phyloP scores from a whole-genome alignment of 1,284 basidiomycete genomes.

The Tetrapyrgos nigripes region DNA sequence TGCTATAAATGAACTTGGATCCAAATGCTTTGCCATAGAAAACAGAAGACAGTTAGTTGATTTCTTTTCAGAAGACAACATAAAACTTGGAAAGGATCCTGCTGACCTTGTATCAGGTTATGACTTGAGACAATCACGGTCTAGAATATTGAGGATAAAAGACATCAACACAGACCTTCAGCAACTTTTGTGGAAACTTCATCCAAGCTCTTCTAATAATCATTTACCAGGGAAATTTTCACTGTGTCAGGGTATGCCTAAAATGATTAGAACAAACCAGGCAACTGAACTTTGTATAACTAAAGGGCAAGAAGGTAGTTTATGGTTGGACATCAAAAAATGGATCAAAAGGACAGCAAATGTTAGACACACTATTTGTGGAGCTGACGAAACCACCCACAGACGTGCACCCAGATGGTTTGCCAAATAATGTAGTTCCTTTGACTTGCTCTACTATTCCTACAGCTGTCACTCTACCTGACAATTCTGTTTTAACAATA shows the following conservation, averaged over 20 bases:
- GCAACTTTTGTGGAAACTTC: conserved; percentile 26
- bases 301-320: conserved; percentile 39
- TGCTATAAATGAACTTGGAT: neutral
- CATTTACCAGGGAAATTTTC: conserved; percentile 31
- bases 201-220: conserved; percentile 12
- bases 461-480: conserved; percentile 27
- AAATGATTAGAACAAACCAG: conserved; percentile 36
- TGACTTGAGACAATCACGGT: conserved; percentile 3
- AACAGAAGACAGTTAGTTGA: neutral
- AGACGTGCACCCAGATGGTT: conserved; percentile 32
- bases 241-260: conserved; percentile 38
- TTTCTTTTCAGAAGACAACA: conserved; percentile 18
- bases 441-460: conserved; percentile 23
- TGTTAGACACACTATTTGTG: conserved; percentile 43
- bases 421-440: conserved; percentile 47
- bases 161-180: conserved; percentile 8
- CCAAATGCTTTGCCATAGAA: conserved; percentile 15
- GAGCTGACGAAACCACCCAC: conserved; percentile 35
- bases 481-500: conserved; percentile 31
- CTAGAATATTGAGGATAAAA: too few species aligned
- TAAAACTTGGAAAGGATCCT: conserved; percentile 5
- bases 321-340: conserved; percentile 21
- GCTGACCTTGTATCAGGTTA: too few species aligned
- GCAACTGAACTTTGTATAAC: conserved; percentile 38
- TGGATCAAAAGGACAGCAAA: conserved; percentile 1